Base-by-base conservation (phyloP, 2,329 filamentous ascomycete species). In the Sordariomycetes sp. region DNA sequence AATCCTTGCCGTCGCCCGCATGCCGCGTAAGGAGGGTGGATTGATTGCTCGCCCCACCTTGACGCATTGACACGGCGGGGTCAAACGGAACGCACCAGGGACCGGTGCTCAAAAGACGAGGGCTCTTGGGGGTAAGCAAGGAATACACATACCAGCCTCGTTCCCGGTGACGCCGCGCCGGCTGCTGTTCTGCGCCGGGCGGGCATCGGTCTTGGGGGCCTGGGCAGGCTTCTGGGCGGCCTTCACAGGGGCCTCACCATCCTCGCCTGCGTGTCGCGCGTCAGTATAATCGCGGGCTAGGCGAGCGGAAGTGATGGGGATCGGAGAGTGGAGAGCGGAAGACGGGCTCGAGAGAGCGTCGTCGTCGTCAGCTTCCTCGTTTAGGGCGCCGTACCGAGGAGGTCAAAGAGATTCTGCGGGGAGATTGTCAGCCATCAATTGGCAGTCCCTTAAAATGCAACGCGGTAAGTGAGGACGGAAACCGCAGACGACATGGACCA, bases 401-500 rank as follows among this genome's bases (percentile, higher is more conserved):
- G 86, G 83, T 94, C 92, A 83, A 89, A 97, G 71, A 89, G 86
- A 83, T 99, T 99, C 94, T 97, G 53, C 52, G 17, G 34, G 25
- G 57, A 62, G 28, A 62, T 59, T 57, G 58, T 61, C 59, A 59
- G 54, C 34, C 54, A 20, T 39, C 25, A 60, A 57, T 53, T 34
- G 45, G 45, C 10, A 50, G 5, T 7, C 20, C 22, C 45, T 7
- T 3, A 4, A 17, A 39, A 39, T 17, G 45, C 6, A 50, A 10
- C 6, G n/a, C 59, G 42, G 60, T 69, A 64, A 20, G 24, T 12
- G n/a, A 22, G 22, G 20, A 69, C 67, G 63, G 54, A 42, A 60
- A 59, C 17, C 57, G 32, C 55, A 32, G 50, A 22, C 50, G 52
- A 54, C 22, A 20, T 52, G 24, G 28, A 48, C 28, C 39, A 34